Evolutionary conservation across 805 yeast species (phyloP).

Genomic region (Teunomyces kruisii): DNA sequence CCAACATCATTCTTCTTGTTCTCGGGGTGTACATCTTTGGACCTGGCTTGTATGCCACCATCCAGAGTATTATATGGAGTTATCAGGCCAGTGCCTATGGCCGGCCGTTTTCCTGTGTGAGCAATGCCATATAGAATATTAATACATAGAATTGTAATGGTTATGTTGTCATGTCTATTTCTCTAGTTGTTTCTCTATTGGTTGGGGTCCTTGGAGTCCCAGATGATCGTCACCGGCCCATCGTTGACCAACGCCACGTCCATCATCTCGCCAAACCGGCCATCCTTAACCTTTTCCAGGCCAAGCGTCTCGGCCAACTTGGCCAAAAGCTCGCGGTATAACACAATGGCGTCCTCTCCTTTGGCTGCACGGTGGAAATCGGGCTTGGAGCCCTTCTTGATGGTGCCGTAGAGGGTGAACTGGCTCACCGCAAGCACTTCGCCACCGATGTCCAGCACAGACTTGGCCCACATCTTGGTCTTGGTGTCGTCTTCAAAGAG

Average conservation of each 20-base stretch:
- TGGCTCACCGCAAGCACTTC: constrained; percentile 87
- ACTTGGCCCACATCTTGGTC: constrained; percentile 72
- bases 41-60: constrained; percentile 57
- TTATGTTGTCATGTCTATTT: too few species aligned
- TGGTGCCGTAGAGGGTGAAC: constrained; percentile 82
- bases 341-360: constrained; percentile 54
- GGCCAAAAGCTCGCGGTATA: constrained; percentile 55
- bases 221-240: constrained; percentile 87
- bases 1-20: constrained; percentile 38
- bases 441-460: constrained; percentile 55
- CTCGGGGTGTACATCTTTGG: constrained; percentile 57
- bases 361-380: constrained; percentile 92
- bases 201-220: constrained; percentile 61
- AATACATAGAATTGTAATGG: too few species aligned
- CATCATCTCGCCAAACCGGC: constrained; percentile 97
- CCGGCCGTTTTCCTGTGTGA: constrained; percentile 50
- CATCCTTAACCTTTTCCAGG: constrained; percentile 72
- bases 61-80: constrained; percentile 53
- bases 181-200: neutral
- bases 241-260: constrained; percentile 85
- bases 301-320: constrained; percentile 54
- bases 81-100: constrained; percentile 52
- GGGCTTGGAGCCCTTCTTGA: constrained; percentile 91
- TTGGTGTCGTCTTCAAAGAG: constrained; percentile 64
- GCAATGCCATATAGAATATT: constrained; percentile 27